Evolutionary conservation across 768 basidiomycete genomes (phyloP).

Genomic region (Phanerodontia chrysosporium): DNA sequence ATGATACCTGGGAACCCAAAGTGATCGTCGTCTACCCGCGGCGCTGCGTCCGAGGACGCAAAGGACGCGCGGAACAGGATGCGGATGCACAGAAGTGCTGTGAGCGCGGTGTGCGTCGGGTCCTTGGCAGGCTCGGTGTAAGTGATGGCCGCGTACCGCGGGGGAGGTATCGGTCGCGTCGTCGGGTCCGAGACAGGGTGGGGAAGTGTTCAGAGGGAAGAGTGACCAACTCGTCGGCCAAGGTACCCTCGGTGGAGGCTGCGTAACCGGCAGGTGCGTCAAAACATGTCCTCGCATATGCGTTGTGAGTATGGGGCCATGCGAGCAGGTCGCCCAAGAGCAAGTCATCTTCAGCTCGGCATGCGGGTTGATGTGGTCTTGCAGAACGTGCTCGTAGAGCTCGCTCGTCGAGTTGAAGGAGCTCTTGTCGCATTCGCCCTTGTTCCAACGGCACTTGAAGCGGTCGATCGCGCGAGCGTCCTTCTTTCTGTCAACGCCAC

Average conservation of each 20-base stretch:
- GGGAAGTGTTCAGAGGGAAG: slow-evolving; percentile 50
- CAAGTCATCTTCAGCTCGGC: slow-evolving; percentile 51
- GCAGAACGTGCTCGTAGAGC: slow-evolving; percentile 69
- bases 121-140: slow-evolving; percentile 58
- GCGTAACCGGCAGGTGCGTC: slow-evolving; percentile 67
- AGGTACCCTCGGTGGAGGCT: slow-evolving; percentile 53
- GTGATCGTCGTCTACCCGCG: slow-evolving; percentile 75
- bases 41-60: slow-evolving; percentile 60
- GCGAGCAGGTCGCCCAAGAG: slow-evolving; percentile 68
- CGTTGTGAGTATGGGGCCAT: slow-evolving; percentile 40
- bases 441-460: slow-evolving; percentile 78
- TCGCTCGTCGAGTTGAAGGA: slow-evolving; percentile 52
- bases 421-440: slow-evolving; percentile 46
- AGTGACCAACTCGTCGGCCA: slow-evolving; percentile 69
- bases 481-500: slow-evolving; percentile 73
- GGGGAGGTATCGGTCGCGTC: slow-evolving; percentile 62
- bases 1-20: slow-evolving; percentile 87
- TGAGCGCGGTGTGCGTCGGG: slow-evolving; percentile 70
- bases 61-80: slow-evolving; percentile 81
- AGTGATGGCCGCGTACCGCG: slow-evolving; percentile 55
- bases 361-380: slow-evolving; percentile 44
- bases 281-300: slow-evolving; percentile 64
- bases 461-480: slow-evolving; percentile 52
- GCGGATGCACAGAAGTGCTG: slow-evolving; percentile 78
- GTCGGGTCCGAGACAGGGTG: slow-evolving; percentile 65